Percentiles rank a stretch among this genome's conserved stretches.
Evolutionary conservation across 1,284 basidiomycete genomes (phyloP).

Genomic region (Cutaneotrichosporon cavernicola): DNA sequence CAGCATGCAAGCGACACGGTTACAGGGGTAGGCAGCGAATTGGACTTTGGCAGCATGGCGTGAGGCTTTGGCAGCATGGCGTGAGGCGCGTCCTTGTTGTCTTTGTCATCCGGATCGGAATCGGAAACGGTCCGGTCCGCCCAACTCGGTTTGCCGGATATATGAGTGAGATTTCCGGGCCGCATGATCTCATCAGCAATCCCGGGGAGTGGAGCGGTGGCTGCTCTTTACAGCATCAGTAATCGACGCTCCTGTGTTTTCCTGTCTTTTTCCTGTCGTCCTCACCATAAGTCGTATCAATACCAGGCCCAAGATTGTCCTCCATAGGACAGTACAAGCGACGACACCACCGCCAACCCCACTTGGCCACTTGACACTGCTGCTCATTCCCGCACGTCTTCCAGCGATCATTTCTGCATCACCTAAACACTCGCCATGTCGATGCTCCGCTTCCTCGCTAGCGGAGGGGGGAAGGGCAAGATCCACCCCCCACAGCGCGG

Average conservation of each 20-base stretch:
- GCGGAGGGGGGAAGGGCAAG: slow-evolving; percentile 2
- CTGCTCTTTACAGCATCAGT: no score
- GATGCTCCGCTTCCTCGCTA: slow-evolving; percentile 17
- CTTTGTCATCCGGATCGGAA: background rate
- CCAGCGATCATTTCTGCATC: background rate
- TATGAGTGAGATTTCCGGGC: no score
- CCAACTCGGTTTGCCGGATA: background rate
- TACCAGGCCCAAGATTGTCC: no score
- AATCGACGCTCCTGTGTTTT: no score
- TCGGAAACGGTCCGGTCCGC: background rate
- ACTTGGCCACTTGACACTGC: background rate
- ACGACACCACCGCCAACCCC: background rate
- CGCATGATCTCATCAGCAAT: no score
- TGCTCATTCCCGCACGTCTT: background rate
- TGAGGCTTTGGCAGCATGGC: background rate
- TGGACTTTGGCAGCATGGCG: no score
- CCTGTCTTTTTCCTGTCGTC: no score
- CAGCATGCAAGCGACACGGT: no score
- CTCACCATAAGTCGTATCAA: no score
- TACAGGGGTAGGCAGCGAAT: no score
- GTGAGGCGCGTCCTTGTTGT: background rate
- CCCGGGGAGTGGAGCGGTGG: no score
- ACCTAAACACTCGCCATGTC: slow-evolving; percentile 9
- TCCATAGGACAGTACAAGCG: no score
- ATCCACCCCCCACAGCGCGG: background rate